Percentiles rank a stretch among this genome's conserved stretches.
Conservation (phyloP, 2,329 filamentous ascomycete genomes). For the Pyrenochaeta sp. region DNA sequence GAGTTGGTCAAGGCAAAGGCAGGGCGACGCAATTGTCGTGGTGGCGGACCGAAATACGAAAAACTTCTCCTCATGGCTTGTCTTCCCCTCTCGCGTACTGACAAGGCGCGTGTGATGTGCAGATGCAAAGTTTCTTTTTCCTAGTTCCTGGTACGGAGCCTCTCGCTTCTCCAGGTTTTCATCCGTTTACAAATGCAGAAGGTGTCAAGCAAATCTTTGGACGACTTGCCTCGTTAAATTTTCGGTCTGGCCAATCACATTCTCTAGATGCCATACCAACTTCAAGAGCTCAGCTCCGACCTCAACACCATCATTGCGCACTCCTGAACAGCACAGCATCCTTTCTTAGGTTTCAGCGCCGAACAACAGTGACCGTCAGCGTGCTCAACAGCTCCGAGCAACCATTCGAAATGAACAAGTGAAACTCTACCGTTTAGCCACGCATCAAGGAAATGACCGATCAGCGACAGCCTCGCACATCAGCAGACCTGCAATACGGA, state of each 20-base stretch:
- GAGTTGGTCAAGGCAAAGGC: slow-evolving; percentile 12
- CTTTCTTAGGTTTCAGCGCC: slow-evolving; percentile 9
- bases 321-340: slow-evolving; percentile 8
- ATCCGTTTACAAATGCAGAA: slow-evolving; percentile 20
- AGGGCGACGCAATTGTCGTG: slow-evolving; percentile 13
- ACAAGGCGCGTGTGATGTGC: not conserved
- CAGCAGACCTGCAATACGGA: not conserved
- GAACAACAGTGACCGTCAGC: slow-evolving; percentile 1
- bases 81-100: slow-evolving; percentile 3
- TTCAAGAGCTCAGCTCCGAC: slow-evolving; percentile 11
- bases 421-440: not conserved
- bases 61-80: slow-evolving; percentile 1
- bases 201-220: slow-evolving; percentile 15
- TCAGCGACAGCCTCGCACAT: not conserved
- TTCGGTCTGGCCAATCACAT: slow-evolving; percentile 16
- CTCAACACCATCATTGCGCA: slow-evolving; percentile 9
- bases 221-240: slow-evolving; percentile 9
- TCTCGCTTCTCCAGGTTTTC: slow-evolving; percentile 4
- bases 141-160: slow-evolving; percentile 3
- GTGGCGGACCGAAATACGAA: slow-evolving; percentile 11
- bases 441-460: not conserved
- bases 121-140: slow-evolving; percentile 4
- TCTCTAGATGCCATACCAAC: slow-evolving; percentile 5
- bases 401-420: too few relatives aligned
- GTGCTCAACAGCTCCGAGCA: not conserved